Percentiles rank a stretch among this genome's conserved stretches.
Conservation (phyloP, 2,329 filamentous ascomycete genomes). For the Alternaria infectoria region DNA sequence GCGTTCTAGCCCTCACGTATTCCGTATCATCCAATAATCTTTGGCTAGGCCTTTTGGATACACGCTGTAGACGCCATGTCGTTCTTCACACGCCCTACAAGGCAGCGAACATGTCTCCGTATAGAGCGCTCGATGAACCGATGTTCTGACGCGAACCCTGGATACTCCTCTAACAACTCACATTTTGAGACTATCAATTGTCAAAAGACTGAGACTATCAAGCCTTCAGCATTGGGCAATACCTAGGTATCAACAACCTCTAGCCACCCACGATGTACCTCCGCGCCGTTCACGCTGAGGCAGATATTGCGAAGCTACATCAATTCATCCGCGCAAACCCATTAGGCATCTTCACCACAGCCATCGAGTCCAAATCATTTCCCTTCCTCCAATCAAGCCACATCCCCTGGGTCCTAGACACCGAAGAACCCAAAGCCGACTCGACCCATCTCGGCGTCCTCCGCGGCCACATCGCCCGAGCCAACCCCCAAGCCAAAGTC, state of each 20-base stretch:
- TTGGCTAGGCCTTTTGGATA: neutral
- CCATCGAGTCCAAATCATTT: constrained; percentile 49
- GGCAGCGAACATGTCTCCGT: neutral
- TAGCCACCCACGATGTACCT: constrained; percentile 61
- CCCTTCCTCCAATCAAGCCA: constrained; percentile 34
- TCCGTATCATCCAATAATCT: neutral
- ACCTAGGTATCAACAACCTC: too few species aligned
- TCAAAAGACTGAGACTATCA: neutral
- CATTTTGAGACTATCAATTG: rapidly evolving
- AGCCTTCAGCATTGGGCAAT: neutral
- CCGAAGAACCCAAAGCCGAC: constrained; percentile 45
- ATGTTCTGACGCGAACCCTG: too few species aligned
- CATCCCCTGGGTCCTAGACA: constrained; percentile 32
- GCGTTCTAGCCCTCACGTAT: neutral
- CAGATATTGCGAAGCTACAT: constrained; percentile 57
- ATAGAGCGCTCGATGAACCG: neutral
- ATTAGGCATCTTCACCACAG: constrained; percentile 68
- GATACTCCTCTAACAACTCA: too few species aligned
- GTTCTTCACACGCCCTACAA: neutral
- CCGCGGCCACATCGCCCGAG: constrained; percentile 66
- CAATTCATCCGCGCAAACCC: constrained; percentile 64
- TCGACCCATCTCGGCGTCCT: constrained; percentile 57
- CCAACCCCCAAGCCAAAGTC: constrained; percentile 69
- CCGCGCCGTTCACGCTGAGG: constrained; percentile 52
- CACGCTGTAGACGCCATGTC: neutral